Base-by-base conservation (phyloP, 1,284 basidiomycete genomes). In the Tilletiaria anomala region DNA sequence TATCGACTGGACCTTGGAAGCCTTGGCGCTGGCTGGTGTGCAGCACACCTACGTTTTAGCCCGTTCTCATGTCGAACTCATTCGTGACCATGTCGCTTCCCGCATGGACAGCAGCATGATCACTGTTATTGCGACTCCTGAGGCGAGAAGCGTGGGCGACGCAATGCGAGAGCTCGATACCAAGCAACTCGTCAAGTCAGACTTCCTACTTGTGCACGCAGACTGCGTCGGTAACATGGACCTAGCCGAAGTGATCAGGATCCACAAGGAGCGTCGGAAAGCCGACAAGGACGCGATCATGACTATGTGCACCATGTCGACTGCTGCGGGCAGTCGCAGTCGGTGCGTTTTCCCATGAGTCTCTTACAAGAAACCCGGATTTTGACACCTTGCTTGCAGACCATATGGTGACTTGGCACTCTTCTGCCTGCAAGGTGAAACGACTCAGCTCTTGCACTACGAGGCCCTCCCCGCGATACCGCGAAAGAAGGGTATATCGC, bases 111-210 rank as follows among this genome's bases (percentile, higher is more conserved):
- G n/a, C n/a, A n/a, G n/a, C n/a, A n/a, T n/a, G n/a, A 85, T 93
- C 50, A 77, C 82, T 34, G 82, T 86, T 42, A 81, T 93, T 50
- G 75, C 87, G 54, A 86, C 83, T 15, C 80, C 83, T 42, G 80
- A 84, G 58, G 88, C 87, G 2, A 82, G 80, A 67, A 87, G 87
- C 2, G 80, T 85, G 0, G 91, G 93, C 11, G 93, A 97, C 68
- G 88, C 88, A 22, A 79, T 99, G 75, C 80, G 93, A 48, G 89
- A 97, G 69, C 80, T 96, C 53, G 96, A 97, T 70, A 83, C 82
- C 24, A 50, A 60, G 42, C 80, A 87, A 54, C n/a, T 34, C 14
- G 76, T 97, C 57, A 81, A 97, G 57, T 78, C 77, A 45, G 89
- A 97, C 42, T 67, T 66, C 35, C 42, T 66, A 18, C 80, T 99